Evolutionary conservation across 2,329 filamentous ascomycete species (phyloP).

Genomic region (Botrytis galanthina): DNA sequence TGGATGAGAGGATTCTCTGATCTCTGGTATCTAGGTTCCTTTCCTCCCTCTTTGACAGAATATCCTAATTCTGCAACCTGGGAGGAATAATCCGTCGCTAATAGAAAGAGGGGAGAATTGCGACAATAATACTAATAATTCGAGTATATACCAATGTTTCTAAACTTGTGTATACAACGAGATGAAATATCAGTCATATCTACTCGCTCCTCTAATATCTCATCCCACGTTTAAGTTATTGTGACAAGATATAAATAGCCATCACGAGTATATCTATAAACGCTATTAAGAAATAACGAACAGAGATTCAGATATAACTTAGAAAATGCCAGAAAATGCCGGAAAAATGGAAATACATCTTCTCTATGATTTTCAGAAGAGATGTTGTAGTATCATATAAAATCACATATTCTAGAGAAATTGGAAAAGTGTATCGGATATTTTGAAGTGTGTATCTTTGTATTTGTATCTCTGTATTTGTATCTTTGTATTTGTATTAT

Average conservation of each 20-base stretch:
- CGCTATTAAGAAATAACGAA: not conserved
- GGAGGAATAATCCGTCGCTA: not conserved
- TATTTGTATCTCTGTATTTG: too few species aligned
- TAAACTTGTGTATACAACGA: not conserved
- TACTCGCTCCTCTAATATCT: not conserved
- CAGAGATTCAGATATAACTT: not conserved
- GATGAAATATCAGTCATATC: not conserved
- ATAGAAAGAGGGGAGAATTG: not conserved
- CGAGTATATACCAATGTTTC: too few species aligned
- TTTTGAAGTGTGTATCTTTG: too few species aligned
- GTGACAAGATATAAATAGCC: too few species aligned
- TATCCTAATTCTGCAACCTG: too few species aligned
- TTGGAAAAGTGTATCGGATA: not conserved
- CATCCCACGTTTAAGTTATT: too few species aligned
- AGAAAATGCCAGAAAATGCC: accelerated
- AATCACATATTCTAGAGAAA: not conserved
- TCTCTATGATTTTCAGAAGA: not conserved
- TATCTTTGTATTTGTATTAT: too few species aligned
- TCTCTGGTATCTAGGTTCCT: too few species aligned
- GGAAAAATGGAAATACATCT: not conserved
- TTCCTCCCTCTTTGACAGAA: too few species aligned
- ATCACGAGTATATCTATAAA: not conserved
- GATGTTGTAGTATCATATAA: not conserved
- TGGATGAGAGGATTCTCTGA: not conserved
- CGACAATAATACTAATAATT: too few species aligned